Conservation (phyloP, 108 stramenopile species). For the Skeletonema marinoi region DNA sequence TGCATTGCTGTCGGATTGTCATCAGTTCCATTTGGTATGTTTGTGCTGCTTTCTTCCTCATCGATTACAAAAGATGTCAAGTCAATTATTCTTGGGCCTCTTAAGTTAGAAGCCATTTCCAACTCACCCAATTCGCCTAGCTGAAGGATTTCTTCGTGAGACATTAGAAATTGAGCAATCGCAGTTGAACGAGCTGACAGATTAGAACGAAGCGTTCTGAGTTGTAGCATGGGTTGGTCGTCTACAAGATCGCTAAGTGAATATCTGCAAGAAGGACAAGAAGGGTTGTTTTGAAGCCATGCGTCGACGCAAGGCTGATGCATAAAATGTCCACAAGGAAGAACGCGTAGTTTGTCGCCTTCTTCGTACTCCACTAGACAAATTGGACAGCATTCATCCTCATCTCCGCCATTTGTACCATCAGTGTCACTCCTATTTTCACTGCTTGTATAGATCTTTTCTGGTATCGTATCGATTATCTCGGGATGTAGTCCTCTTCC, state of each 20-base stretch:
- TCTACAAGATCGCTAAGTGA: conserved; percentile 51
- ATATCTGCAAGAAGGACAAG: conserved; percentile 50
- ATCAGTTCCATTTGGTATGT: conserved; percentile 1
- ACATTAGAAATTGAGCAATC: conserved; percentile 27
- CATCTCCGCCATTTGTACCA: conserved; percentile 32
- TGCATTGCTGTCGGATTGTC: conserved; percentile 6
- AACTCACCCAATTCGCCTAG: not conserved
- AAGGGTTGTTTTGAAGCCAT: conserved; percentile 53
- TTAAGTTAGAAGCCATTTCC: conserved; percentile 16
- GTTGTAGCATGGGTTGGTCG: conserved; percentile 43
- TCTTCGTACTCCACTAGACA: conserved; percentile 68
- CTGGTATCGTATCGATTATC: conserved; percentile 55
- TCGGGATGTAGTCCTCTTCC: conserved; percentile 50
- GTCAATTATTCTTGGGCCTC: conserved; percentile 3
- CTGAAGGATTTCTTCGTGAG: not conserved
- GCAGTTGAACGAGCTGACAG: conserved; percentile 17
- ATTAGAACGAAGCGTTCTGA: conserved; percentile 40
- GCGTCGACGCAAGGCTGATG: conserved; percentile 62
- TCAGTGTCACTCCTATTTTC: conserved; percentile 11
- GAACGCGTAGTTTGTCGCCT: conserved; percentile 55
- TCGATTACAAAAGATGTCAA: conserved; percentile 14
- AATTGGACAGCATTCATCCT: conserved; percentile 58
- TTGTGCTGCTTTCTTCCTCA: conserved; percentile 21
- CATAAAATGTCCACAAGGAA: conserved; percentile 64
- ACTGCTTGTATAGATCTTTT: conserved; percentile 41